Evolutionary conservation across 2,329 filamentous ascomycete species (phyloP).

Genomic region (Colletotrichum sp.): DNA sequence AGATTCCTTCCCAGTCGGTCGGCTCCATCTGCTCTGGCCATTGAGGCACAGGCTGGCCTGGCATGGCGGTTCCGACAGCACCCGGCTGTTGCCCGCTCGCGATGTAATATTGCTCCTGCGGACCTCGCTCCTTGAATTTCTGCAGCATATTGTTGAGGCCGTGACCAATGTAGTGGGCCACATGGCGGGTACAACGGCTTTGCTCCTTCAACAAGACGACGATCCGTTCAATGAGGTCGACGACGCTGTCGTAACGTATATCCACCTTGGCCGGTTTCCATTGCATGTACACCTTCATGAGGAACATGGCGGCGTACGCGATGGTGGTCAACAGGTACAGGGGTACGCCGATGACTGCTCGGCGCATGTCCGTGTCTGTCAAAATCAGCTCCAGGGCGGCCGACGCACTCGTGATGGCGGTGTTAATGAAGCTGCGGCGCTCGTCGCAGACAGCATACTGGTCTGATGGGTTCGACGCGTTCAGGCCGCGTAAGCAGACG

Average conservation of each 20-base stretch:
- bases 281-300: conserved; percentile 36
- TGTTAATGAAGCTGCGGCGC: conserved; percentile 47
- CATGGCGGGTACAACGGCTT: conserved; percentile 30
- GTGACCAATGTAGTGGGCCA: conserved; percentile 32
- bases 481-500: conserved; percentile 45
- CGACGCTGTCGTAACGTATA: conserved; percentile 35
- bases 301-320: conserved; percentile 35
- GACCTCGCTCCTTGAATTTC: conserved; percentile 29
- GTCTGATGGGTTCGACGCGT: conserved; percentile 24
- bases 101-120: conserved; percentile 2
- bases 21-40: conserved; percentile 14
- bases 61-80: not conserved
- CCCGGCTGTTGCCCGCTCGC: not conserved
- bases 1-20: conserved; percentile 32
- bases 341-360: conserved; percentile 34
- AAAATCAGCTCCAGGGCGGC: conserved; percentile 33
- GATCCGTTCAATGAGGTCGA: conserved; percentile 28
- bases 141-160: conserved; percentile 33
- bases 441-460: conserved; percentile 49
- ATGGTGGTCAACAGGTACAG: conserved; percentile 37
- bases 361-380: conserved; percentile 33
- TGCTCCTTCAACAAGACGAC: conserved; percentile 27
- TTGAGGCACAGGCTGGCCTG: not conserved
- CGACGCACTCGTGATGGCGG: conserved; percentile 40
- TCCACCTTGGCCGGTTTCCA: conserved; percentile 31